A percentile compares a stretch with the other conserved stretches of the same genome.
Conservation (phyloP, 2,329 filamentous ascomycete species). For the Fusarium nodosum region DNA sequence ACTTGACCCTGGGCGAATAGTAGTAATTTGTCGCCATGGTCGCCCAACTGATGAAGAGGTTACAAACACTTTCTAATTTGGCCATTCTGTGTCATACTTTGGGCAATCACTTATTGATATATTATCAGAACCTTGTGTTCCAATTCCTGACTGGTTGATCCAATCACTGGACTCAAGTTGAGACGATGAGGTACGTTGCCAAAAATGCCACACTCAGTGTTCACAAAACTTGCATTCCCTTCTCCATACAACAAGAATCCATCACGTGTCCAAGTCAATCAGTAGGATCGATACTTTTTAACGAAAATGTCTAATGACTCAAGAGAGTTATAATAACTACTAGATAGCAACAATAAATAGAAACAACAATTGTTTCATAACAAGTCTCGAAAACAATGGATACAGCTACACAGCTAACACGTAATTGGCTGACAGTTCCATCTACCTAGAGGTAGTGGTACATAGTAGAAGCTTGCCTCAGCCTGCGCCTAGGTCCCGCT, state of each 20-base stretch:
- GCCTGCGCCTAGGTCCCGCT: constrained; percentile 36
- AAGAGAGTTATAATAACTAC: not conserved
- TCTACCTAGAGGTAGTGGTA: not conserved
- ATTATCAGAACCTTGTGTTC: not conserved
- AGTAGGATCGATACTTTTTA: not conserved
- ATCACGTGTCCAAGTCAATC: not conserved
- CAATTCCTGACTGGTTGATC: not conserved
- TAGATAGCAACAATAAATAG: not conserved
- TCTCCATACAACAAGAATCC: not conserved
- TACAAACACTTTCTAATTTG: not conserved
- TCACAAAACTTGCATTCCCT: not conserved
- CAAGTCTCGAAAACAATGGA: not conserved
- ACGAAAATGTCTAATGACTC: constrained; percentile 1
- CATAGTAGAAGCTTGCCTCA: constrained; percentile 41
- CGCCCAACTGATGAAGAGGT: not conserved
- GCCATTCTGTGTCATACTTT: no score
- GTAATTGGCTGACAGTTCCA: constrained; percentile 9
- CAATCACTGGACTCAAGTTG: not conserved
- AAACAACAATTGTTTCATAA: not conserved
- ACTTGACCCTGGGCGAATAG: no score
- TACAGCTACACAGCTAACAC: constrained; percentile 1
- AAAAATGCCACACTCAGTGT: not conserved
- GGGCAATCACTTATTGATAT: no score
- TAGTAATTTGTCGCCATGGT: not conserved
- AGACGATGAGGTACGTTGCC: not conserved